Evolutionary conservation across 2,329 filamentous ascomycete species (phyloP).

Genomic region (Botrytis hyacinthi): DNA sequence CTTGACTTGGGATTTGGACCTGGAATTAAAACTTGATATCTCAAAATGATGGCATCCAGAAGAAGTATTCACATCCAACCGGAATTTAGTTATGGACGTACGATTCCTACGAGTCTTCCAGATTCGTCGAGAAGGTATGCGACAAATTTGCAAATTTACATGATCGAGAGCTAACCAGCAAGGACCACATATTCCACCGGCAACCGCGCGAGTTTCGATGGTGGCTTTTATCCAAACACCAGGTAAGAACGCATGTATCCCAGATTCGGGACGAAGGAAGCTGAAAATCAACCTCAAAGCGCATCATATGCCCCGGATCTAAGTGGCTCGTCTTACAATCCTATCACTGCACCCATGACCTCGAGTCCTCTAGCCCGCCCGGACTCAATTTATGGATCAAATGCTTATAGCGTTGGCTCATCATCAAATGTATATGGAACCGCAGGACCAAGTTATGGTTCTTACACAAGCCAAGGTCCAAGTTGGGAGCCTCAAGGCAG

Average conservation of each 20-base stretch:
- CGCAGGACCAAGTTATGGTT: conserved; percentile 35
- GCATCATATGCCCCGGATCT: conserved; percentile 33
- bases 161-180: conserved; percentile 32
- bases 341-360: conserved; percentile 28
- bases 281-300: conserved; percentile 36
- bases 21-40: background rate
- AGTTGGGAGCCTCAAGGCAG: conserved; percentile 39
- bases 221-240: conserved; percentile 34
- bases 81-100: conserved; percentile 36
- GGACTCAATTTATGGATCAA: conserved; percentile 35
- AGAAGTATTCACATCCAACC: conserved; percentile 37
- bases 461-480: conserved; percentile 34
- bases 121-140: conserved; percentile 38
- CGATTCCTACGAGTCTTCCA: conserved; percentile 30
- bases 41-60: conserved; percentile 38
- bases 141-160: conserved; percentile 19
- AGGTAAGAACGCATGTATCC: conserved; percentile 35
- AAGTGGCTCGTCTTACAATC: conserved; percentile 33
- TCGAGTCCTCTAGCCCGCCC: conserved; percentile 31
- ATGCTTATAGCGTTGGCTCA: conserved; percentile 35
- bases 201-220: conserved; percentile 33
- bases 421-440: conserved; percentile 36
- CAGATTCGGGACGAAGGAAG: conserved; percentile 26
- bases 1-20: background rate
- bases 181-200: conserved; percentile 35